A percentile compares a stretch with the other conserved stretches of the same genome.
phyloP scores from a whole-genome alignment of 1,284 basidiomycete genomes.

The Melampsora americana region DNA sequence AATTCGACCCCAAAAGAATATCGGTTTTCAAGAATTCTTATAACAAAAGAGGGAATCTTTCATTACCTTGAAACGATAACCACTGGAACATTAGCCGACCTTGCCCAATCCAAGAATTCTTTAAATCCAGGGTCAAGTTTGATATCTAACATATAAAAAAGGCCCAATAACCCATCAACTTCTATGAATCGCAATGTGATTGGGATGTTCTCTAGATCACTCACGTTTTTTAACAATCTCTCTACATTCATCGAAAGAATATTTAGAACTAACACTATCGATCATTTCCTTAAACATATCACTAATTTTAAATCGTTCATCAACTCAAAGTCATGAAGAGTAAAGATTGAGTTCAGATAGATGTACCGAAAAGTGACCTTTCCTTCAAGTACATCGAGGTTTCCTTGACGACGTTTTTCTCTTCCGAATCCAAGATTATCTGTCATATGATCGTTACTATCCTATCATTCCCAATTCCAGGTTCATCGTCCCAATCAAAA shows the following conservation, averaged over 20 bases:
- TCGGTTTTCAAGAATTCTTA: constrained; percentile 4
- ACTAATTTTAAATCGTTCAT: constrained; percentile 5
- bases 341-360: not conserved
- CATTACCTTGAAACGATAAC: constrained; percentile 89
- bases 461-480: constrained; percentile 7
- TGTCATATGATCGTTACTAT: constrained; percentile 48
- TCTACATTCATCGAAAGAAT: constrained; percentile 73
- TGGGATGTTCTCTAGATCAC: not conserved
- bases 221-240: constrained; percentile 63
- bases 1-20: not conserved
- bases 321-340: not conserved
- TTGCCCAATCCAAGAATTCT: constrained; percentile 77
- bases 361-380: constrained; percentile 67
- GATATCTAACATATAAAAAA: constrained; percentile 63
- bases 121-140: constrained; percentile 81
- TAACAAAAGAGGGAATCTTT: constrained; percentile 46
- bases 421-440: constrained; percentile 64
- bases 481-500: too few relatives aligned
- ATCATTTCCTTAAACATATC: constrained; percentile 45
- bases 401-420: constrained; percentile 66
- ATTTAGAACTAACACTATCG: constrained; percentile 38
- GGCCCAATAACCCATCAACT: not conserved
- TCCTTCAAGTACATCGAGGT: constrained; percentile 68
- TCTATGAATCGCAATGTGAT: not conserved
- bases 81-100: constrained; percentile 70